Conservation (phyloP, 495 filamentous ascomycete genomes). For the Penicillium samsonianum region DNA sequence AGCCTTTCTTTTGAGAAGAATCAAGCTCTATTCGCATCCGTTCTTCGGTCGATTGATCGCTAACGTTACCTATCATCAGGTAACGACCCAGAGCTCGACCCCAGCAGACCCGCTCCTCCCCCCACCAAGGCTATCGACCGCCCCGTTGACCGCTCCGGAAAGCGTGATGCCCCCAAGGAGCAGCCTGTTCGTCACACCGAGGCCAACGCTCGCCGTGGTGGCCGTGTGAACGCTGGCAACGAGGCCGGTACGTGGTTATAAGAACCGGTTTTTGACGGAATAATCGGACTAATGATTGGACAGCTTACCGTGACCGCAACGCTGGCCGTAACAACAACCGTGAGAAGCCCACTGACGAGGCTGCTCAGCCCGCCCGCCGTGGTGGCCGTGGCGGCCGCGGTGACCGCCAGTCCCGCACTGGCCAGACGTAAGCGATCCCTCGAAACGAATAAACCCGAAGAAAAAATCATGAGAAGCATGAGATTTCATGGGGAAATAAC, state of each 20-base stretch:
- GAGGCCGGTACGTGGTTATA: conserved; percentile 70
- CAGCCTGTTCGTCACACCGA: conserved; percentile 47
- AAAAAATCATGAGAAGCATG: neutral
- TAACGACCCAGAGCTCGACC: conserved; percentile 89
- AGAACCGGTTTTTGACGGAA: conserved; percentile 5
- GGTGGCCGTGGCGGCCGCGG: conserved; percentile 59
- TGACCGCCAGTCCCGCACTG: conserved; percentile 80
- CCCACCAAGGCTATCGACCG: conserved; percentile 87
- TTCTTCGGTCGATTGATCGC: conserved; percentile 10
- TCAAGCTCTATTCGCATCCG: conserved; percentile 15
- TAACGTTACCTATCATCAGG: conserved; percentile 49
- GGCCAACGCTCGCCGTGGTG: conserved; percentile 56
- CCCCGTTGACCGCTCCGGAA: conserved; percentile 72
- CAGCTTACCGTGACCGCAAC: conserved; percentile 90
- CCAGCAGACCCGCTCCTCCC: conserved; percentile 70
- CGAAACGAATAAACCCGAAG: neutral
- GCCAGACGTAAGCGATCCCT: conserved; percentile 60
- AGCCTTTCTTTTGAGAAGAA: conserved; percentile 3
- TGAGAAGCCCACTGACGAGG: conserved; percentile 76
- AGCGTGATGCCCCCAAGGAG: conserved; percentile 85
- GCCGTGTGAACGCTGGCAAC: conserved; percentile 64
- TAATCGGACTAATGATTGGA: conserved; percentile 7
- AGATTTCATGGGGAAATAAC: neutral
- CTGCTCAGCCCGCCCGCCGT: conserved; percentile 50
- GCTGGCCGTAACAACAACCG: conserved; percentile 83